phyloP scores from a whole-genome alignment of 768 basidiomycete genomes.

The Cubamyces lactineus region DNA sequence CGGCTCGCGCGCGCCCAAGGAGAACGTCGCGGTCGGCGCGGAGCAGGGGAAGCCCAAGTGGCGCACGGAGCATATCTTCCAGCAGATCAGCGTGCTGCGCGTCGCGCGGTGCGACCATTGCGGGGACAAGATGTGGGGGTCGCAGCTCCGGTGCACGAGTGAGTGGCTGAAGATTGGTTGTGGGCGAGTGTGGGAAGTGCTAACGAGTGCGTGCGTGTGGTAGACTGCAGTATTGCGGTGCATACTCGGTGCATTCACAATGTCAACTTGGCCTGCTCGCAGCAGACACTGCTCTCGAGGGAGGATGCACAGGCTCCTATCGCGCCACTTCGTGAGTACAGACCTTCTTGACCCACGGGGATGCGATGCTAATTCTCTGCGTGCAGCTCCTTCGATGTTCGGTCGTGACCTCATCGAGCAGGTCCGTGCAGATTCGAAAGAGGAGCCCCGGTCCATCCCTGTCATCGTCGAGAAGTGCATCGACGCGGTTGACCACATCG shows the following conservation, averaged over 20 bases:
- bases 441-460: conserved; percentile 69
- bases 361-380: conserved; percentile 17
- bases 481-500: conserved; percentile 84
- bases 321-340: conserved; percentile 38
- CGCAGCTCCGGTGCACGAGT: conserved; percentile 91
- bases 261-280: conserved; percentile 67
- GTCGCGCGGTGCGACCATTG: conserved; percentile 95
- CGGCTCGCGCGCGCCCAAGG: conserved; percentile 55
- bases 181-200: neutral
- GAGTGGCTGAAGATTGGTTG: conserved; percentile 39
- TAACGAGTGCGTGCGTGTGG: neutral
- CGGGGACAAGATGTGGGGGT: conserved; percentile 98
- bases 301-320: conserved; percentile 35
- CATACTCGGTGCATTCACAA: conserved; percentile 84
- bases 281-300: conserved; percentile 43
- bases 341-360: neutral
- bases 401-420: conserved; percentile 89
- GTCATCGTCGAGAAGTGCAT: conserved; percentile 96
- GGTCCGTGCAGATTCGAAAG: conserved; percentile 65
- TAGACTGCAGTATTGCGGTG: conserved; percentile 84
- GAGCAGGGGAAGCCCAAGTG: conserved; percentile 31
- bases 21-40: conserved; percentile 33
- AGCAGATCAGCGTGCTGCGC: conserved; percentile 84
- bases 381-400: conserved; percentile 87
- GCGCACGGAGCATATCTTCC: conserved; percentile 77